phyloP scores from a whole-genome alignment of 176 grass and related monocot genomes.

The Saccharum officinarum region DNA sequence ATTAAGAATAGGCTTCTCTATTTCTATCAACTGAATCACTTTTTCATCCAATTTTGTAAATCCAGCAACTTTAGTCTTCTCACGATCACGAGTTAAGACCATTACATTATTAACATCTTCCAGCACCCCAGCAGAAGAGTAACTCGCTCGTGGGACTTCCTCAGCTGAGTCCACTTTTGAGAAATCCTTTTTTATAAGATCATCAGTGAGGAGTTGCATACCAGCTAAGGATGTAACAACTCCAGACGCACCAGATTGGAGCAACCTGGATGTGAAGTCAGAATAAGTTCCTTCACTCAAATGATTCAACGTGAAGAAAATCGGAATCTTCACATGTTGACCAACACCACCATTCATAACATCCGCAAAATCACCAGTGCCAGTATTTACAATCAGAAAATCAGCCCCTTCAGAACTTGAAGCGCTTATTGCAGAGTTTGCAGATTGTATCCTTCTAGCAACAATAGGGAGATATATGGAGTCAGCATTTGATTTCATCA shows the following conservation, averaged over 20 bases:
- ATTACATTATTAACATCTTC: constrained; percentile 51
- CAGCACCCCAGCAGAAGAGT: constrained; percentile 41
- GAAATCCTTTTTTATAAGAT: constrained; percentile 63
- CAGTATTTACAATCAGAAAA: constrained; percentile 76
- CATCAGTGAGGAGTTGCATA: constrained; percentile 42
- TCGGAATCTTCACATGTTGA: constrained; percentile 75
- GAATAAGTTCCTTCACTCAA: constrained; percentile 47
- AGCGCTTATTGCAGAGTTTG: constrained; percentile 67
- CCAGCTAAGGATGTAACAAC: constrained; percentile 68
- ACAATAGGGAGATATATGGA: constrained; percentile 94
- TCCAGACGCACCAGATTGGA: constrained; percentile 77
- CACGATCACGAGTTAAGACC: constrained; percentile 45
- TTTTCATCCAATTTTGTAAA: constrained; percentile 80
- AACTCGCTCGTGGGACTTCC: constrained; percentile 37
- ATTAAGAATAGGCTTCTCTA: constrained; percentile 63
- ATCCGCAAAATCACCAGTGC: constrained; percentile 30
- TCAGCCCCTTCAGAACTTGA: constrained; percentile 86
- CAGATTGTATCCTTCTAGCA: constrained; percentile 69
- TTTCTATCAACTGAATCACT: constrained; percentile 68
- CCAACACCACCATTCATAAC: constrained; percentile 37
- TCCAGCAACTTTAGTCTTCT: constrained; percentile 62
- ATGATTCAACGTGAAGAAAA: constrained; percentile 66
- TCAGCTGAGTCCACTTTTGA: constrained; percentile 36
- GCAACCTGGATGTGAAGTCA: constrained; percentile 62
- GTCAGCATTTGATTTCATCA: constrained; percentile 95